phyloP scores from a whole-genome alignment of 352 stramenopile genomes.

The Pythium periplocum region DNA sequence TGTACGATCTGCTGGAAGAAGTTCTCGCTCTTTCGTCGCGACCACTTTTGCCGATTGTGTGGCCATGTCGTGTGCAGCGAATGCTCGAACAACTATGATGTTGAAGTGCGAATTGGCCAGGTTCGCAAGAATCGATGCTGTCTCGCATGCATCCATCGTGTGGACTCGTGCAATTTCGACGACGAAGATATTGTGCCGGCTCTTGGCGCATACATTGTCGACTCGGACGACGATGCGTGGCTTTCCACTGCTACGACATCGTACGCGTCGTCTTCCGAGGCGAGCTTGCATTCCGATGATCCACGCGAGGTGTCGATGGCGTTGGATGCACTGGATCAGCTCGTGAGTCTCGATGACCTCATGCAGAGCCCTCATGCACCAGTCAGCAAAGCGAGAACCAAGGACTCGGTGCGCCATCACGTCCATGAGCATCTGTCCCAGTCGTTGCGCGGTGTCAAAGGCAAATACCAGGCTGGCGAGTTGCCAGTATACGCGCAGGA shows the following conservation, averaged over 20 bases:
- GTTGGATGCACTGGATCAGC: constrained; percentile 35
- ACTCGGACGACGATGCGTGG: constrained; percentile 36
- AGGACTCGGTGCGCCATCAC: constrained; percentile 5
- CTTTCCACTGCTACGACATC: constrained; percentile 6
- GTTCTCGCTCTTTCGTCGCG: constrained; percentile 20
- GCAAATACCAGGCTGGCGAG: constrained; percentile 9
- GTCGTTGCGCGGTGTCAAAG: constrained; percentile 25
- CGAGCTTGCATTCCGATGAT: constrained; percentile 37
- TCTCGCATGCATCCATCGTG: constrained; percentile 15
- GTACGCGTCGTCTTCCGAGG: too few relatives aligned
- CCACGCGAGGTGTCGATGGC: constrained; percentile 27
- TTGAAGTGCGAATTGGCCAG: constrained; percentile 17
- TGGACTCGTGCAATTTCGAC: constrained; percentile 27
- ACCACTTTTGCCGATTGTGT: constrained; percentile 32
- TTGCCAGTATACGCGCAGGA: constrained; percentile 22
- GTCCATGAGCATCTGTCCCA: constrained; percentile 40
- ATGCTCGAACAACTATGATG: constrained; percentile 17
- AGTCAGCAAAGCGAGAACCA: constrained; percentile 30
- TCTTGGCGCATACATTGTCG: constrained; percentile 36
- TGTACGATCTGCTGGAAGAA: constrained; percentile 30
- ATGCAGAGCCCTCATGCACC: not conserved
- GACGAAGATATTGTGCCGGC: constrained; percentile 29
- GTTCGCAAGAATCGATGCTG: constrained; percentile 24
- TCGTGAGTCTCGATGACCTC: constrained; percentile 14
- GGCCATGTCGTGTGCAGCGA: constrained; percentile 29